phyloP scores from a whole-genome alignment of 208 protist species.

The Leishmania major region DNA sequence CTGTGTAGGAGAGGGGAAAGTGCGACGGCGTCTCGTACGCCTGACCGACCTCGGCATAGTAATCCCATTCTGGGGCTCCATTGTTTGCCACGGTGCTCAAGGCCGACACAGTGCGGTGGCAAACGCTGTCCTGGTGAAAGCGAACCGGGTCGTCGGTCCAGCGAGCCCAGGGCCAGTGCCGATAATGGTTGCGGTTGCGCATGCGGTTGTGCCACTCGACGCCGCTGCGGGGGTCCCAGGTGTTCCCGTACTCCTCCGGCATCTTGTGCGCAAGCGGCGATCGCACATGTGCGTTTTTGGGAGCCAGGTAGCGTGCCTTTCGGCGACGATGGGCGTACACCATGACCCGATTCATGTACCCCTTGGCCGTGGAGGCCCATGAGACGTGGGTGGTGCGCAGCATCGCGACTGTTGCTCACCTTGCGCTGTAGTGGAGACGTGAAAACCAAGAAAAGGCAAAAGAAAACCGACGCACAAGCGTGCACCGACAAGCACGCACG shows the following conservation, averaged over 20 bases:
- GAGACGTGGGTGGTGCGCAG: conserved; percentile 31
- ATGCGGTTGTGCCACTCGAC: conserved; percentile 82
- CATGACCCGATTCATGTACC: conserved; percentile 85
- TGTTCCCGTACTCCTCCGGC: conserved; percentile 81
- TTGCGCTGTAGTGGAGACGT: not conserved
- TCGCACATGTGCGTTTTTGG: conserved; percentile 48
- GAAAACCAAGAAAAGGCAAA: not conserved
- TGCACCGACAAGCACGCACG: not conserved
- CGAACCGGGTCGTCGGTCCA: conserved; percentile 80
- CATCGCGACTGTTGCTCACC: conserved; percentile 9
- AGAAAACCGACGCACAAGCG: not conserved
- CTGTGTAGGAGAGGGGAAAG: conserved; percentile 69
- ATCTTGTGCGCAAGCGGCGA: conserved; percentile 69
- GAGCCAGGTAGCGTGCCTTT: conserved; percentile 59
- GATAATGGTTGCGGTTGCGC: conserved; percentile 63
- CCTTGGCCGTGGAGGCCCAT: conserved; percentile 43
- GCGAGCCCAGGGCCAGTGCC: conserved; percentile 77
- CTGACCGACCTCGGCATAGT: conserved; percentile 74
- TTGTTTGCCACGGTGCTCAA: conserved; percentile 38
- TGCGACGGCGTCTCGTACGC: conserved; percentile 68
- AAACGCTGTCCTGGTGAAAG: conserved; percentile 49
- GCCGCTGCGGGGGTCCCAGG: conserved; percentile 71
- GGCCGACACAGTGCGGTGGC: conserved; percentile 55
- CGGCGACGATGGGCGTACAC: conserved; percentile 78
- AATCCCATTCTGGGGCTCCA: conserved; percentile 74